Conservation (phyloP, 495 filamentous ascomycete species). For the Daldinia loculata region DNA sequence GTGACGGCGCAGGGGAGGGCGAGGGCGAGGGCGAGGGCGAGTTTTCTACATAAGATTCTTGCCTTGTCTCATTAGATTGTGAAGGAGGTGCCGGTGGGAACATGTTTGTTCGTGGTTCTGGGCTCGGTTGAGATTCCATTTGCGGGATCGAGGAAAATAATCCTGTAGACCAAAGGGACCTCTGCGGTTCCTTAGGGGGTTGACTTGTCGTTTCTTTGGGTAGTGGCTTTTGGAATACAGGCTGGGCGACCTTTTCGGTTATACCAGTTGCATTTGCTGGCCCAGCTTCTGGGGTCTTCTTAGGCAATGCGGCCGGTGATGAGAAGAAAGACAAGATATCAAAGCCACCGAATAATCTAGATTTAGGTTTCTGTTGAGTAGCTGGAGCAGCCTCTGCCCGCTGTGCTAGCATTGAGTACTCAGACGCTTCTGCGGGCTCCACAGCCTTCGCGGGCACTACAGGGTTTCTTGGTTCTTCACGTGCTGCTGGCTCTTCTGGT, state of each 20-base stretch:
- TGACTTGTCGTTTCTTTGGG: constrained; percentile 18
- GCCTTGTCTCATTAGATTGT: constrained; percentile 29
- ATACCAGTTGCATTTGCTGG: constrained; percentile 12
- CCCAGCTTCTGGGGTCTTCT: constrained; percentile 21
- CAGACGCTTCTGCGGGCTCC: constrained; percentile 30
- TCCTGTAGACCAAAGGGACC: constrained; percentile 42
- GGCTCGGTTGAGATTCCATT: constrained; percentile 39
- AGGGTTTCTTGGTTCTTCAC: neutral
- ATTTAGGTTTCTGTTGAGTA: constrained; percentile 15
- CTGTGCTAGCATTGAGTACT: constrained; percentile 49
- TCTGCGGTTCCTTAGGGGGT: constrained; percentile 35
- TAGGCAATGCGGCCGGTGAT: constrained; percentile 54
- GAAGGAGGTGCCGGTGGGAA: constrained; percentile 38
- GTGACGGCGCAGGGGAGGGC: constrained; percentile 17
- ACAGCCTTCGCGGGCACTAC: neutral
- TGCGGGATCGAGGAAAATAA: constrained; percentile 47
- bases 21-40: constrained; percentile 15
- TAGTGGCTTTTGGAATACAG: constrained; percentile 13
- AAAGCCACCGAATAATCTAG: constrained; percentile 40
- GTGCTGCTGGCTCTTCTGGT: neutral
- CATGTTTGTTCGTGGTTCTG: constrained; percentile 35
- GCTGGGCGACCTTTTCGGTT: constrained; percentile 21
- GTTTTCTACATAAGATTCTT: constrained; percentile 25
- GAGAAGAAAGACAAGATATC: constrained; percentile 59
- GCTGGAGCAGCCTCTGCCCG: constrained; percentile 14